These are phyloP conservation scores for Saccharomyces cerevisiae DNA, from an alignment of 805 yeast species.

Conservation along the genomic window DNA sequence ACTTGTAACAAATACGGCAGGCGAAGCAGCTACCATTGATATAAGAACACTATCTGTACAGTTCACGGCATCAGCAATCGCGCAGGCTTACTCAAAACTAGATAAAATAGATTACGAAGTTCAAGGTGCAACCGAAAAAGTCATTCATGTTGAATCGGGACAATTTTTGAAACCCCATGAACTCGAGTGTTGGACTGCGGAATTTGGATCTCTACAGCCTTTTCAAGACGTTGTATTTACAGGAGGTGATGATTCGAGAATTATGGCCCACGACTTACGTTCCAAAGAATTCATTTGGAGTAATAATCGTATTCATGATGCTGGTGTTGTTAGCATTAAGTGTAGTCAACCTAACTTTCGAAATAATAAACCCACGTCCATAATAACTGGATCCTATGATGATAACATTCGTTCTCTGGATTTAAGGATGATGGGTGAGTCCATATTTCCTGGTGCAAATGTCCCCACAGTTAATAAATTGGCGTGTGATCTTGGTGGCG, in stretches of 20 bases:
- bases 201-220: constrained; percentile 51
- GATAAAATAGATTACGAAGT: constrained; percentile 8
- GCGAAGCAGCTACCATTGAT: constrained; percentile 39
- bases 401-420: constrained; percentile 67
- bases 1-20: constrained; percentile 60
- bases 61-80: constrained; percentile 1
- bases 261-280: constrained; percentile 67
- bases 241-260: constrained; percentile 83
- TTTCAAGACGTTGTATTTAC: constrained; percentile 55
- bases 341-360: constrained; percentile 28
- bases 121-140: constrained; percentile 10
- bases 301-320: constrained; percentile 60
- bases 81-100: constrained; percentile 5
- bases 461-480: constrained; percentile 40
- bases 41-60: constrained; percentile 6
- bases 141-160: constrained; percentile 4
- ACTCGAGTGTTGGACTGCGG: constrained; percentile 85
- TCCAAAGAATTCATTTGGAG: constrained; percentile 27
- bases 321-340: constrained; percentile 84
- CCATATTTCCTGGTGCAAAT: constrained; percentile 38
- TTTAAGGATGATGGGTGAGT: constrained; percentile 45
- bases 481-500: constrained; percentile 66
- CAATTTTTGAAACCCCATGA: constrained; percentile 41
- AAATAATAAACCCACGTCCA: constrained; percentile 19
- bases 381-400: constrained; percentile 84